phyloP scores from a whole-genome alignment of 1,284 basidiomycete genomes.

The Caloboletus firmus region DNA sequence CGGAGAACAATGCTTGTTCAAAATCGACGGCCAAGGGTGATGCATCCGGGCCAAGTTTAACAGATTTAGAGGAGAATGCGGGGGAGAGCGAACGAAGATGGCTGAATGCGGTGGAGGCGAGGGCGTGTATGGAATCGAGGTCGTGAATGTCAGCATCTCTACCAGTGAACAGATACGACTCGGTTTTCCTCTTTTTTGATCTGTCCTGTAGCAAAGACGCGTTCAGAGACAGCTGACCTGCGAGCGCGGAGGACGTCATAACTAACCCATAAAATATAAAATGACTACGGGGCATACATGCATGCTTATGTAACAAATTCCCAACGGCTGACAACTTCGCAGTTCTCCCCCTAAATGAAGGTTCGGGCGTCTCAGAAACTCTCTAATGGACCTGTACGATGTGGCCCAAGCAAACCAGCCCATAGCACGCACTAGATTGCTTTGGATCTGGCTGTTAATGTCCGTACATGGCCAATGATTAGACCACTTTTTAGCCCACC shows the following conservation, averaged over 20 bases:
- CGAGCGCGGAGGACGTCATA: conserved; percentile 71
- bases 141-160: conserved; percentile 81
- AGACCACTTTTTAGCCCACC: no score
- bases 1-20: conserved; percentile 81
- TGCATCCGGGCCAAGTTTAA: conserved; percentile 15
- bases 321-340: no score
- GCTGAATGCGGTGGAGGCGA: conserved; percentile 80
- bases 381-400: no score
- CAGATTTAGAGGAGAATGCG: conserved; percentile 38
- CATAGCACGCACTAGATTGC: no score
- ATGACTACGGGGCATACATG: no score
- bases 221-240: conserved; percentile 86
- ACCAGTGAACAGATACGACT: conserved; percentile 86
- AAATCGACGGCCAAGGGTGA: conserved; percentile 47
- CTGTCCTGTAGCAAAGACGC: conserved; percentile 71
- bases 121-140: conserved; percentile 82
- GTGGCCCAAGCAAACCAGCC: no score
- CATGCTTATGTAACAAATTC: no score
- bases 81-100: conserved; percentile 73
- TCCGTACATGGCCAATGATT: no score
- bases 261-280: no score
- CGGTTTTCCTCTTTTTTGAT: conserved; percentile 54
- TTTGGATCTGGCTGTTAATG: no score
- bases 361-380: no score
- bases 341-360: no score